These are phyloP conservation scores for Gnaphalium uliginosum DNA, from an alignment of 129 eudicot species.

Conservation along the genomic window DNA sequence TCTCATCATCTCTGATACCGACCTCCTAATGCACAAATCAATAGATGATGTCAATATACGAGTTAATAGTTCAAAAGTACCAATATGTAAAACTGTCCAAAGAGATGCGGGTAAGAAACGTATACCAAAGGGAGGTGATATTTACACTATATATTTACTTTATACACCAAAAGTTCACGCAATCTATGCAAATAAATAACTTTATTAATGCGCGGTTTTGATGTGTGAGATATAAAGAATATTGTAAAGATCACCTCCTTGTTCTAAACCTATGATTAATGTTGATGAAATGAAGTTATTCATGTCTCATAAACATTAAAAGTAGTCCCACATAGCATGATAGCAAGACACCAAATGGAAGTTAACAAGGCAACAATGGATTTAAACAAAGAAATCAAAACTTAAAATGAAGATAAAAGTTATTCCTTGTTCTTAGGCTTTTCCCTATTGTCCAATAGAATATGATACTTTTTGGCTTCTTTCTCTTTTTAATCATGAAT, in stretches of 20 bases:
- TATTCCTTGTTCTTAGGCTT: conserved; percentile 43
- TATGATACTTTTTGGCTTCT: conserved; percentile 40
- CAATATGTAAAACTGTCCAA: background rate
- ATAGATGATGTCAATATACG: background rate
- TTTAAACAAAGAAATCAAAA: conserved; percentile 17
- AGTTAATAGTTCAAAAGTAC: background rate
- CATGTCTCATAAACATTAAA: background rate
- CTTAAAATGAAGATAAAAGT: conserved; percentile 28
- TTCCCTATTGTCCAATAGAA: conserved; percentile 36
- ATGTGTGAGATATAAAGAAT: no score
- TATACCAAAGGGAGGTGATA: background rate
- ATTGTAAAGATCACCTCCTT: background rate
- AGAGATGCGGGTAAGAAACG: background rate
- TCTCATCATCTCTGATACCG: background rate
- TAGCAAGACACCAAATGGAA: conserved; percentile 2
- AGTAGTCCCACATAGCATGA: background rate
- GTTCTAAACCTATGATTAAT: background rate
- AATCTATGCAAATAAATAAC: background rate
- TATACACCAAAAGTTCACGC: background rate
- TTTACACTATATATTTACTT: background rate
- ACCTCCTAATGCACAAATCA: conserved; percentile 1
- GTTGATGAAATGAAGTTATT: conserved; percentile 7
- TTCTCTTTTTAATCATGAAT: conserved; percentile 41
- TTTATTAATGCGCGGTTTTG: no score
- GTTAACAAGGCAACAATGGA: conserved; percentile 8